Evolutionary conservation across 257 asterid genomes (phyloP), one percentile per base, ranked within the genome.

Genomic region (Datura wrightii): DNA sequence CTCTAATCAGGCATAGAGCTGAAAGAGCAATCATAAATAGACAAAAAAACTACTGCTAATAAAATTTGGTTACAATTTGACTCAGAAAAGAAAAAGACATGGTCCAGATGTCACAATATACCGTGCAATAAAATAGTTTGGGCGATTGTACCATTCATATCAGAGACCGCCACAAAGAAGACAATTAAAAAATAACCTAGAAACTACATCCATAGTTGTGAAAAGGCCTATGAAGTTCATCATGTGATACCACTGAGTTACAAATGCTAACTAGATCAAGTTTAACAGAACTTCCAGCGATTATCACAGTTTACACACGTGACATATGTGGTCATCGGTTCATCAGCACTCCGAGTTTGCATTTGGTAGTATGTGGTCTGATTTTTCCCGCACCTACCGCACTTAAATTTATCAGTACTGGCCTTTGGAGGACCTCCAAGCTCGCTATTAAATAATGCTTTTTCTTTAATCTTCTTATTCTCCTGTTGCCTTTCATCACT

Each of bases 331-430:
- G 99, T 96, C 99, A 96, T 96, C 2, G 98, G 99, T 86, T 96
- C 99, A 46, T 96, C 99, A 5, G 99, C 99, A 90, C 99, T 94
- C 88, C 99, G 85, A 2, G 97, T 96, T 92, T 96, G 98, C 96
- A 96, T 79, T 90, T 96, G 98, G 84, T 93, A 96, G 74, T 96
- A 96, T 11, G 98, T 96, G 4, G 92, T 86, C 66, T 96, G 96
- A 85, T 86, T 91, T 91, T 96, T 93, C 92, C 88, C 92, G 78
- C 99, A 96, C 90, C 97, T 91, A 1, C 94, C 92, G 46, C 98
- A 94, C 31, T 91, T 93, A 86, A 96, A 96, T 79, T 91, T 88
- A 36, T 92, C 85, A 1, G 99, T 96, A 56, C 97, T 94, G 15
- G 99, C 99, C 91, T 90, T 84, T 0, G 92, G 92, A 34, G 92